Percentiles rank a stretch among this genome's conserved stretches.
These are phyloP conservation scores for Aureobasidium lini DNA, from an alignment of 2,329 filamentous ascomycete species.

Conservation along the genomic window DNA sequence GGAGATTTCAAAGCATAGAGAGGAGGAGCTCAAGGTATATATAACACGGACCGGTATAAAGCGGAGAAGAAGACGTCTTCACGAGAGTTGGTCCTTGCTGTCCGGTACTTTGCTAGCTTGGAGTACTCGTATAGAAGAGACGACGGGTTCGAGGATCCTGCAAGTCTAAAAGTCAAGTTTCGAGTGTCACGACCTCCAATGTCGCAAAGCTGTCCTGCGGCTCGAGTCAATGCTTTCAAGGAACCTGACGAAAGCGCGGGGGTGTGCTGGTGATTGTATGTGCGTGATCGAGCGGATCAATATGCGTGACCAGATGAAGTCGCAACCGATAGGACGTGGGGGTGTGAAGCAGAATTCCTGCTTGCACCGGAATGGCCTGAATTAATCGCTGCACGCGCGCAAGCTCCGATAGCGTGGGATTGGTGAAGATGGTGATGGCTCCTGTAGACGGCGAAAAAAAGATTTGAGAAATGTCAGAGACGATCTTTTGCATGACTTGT, in stretches of 20 bases:
- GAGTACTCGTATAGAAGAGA: not conserved
- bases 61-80: conserved; percentile 1
- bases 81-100: not conserved
- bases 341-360: not conserved
- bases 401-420: not conserved
- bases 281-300: conserved; percentile 10
- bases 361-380: not conserved
- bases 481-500: not conserved
- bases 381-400: not conserved
- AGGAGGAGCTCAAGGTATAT: not conserved
- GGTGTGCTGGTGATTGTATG: not conserved
- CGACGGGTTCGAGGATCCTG: not conserved
- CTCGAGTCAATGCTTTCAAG: not conserved
- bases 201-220: not conserved
- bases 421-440: not conserved
- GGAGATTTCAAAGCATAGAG: not conserved
- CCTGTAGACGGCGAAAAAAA: not conserved
- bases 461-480: not conserved
- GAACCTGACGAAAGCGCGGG: conserved; percentile 1
- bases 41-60: not conserved
- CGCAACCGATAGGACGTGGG: conserved; percentile 4
- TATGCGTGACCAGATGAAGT: conserved; percentile 7
- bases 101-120: conserved; percentile 2
- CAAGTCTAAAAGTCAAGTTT: not conserved
- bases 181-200: conserved; percentile 4